These are phyloP conservation scores for Ogataea thermomethanolica DNA, from an alignment of 805 yeast genomes.

Conservation along the genomic window DNA sequence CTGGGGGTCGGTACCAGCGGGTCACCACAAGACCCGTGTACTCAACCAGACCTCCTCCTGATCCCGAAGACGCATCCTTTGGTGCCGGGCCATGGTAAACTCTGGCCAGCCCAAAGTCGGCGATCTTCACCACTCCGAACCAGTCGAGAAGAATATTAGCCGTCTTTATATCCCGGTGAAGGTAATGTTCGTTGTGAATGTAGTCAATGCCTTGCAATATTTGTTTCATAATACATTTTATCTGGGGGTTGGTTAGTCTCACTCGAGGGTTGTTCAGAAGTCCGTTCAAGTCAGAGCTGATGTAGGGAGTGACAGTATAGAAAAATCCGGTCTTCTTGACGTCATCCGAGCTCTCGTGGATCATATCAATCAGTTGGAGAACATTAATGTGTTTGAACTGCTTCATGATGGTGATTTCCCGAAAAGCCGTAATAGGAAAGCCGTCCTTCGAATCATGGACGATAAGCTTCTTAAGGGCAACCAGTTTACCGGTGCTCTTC, in stretches of 20 bases:
- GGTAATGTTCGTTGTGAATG: constrained; percentile 57
- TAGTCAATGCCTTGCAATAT: constrained; percentile 76
- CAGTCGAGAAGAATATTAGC: constrained; percentile 86
- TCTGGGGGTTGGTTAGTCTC: constrained; percentile 56
- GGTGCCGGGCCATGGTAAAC: constrained; percentile 39
- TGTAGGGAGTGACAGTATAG: constrained; percentile 88
- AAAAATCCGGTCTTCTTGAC: constrained; percentile 40
- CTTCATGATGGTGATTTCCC: constrained; percentile 85
- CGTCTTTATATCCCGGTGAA: constrained; percentile 93
- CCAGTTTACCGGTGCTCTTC: constrained; percentile 51
- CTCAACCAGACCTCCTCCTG: constrained; percentile 52
- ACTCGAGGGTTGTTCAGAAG: constrained; percentile 76
- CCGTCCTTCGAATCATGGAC: constrained; percentile 74
- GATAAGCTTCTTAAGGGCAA: constrained; percentile 86
- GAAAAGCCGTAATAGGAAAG: constrained; percentile 90
- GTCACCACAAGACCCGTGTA: constrained; percentile 80
- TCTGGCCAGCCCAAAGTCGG: constrained; percentile 95
- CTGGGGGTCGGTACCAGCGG: constrained; percentile 97
- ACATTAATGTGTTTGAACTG: constrained; percentile 66
- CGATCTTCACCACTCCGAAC: constrained; percentile 78
- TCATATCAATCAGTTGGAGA: constrained; percentile 74
- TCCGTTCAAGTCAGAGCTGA: constrained; percentile 91
- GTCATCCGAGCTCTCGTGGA: constrained; percentile 45
- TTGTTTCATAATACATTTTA: constrained; percentile 80
- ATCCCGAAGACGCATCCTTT: constrained; percentile 24